phyloP scores from a whole-genome alignment of 768 basidiomycete species.

The Rickenella mellea region DNA sequence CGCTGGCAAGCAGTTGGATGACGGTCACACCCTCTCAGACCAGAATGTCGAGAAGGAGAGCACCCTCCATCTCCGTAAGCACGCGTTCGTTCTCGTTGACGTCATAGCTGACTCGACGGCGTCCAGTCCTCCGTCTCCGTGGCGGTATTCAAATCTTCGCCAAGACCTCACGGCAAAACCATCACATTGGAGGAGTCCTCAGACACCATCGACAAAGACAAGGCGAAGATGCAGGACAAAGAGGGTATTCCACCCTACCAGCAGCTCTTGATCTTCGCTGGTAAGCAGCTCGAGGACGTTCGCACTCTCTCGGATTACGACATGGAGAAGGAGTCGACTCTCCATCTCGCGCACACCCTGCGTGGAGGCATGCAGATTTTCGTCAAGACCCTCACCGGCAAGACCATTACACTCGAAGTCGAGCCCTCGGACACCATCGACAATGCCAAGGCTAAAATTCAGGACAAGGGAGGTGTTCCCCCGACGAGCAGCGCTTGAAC shows the following conservation, averaged over 20 bases:
- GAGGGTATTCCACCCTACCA: conserved; percentile 83
- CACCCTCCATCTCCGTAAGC: conserved; percentile 49
- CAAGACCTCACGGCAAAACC: conserved; percentile 70
- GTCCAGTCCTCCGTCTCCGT: conserved; percentile 62
- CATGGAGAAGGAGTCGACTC: conserved; percentile 83
- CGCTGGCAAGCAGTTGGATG: conserved; percentile 72
- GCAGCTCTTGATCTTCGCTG: conserved; percentile 86
- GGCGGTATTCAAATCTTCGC: conserved; percentile 79
- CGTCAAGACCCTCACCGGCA: conserved; percentile 81
- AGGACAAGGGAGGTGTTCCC: conserved; percentile 77
- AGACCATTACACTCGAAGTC: conserved; percentile 89
- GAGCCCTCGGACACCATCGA: conserved; percentile 78
- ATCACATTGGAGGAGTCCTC: conserved; percentile 69
- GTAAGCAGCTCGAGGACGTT: conserved; percentile 88
- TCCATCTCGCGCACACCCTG: conserved; percentile 65
- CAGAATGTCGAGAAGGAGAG: conserved; percentile 73
- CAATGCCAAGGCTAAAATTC: conserved; percentile 79
- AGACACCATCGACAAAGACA: conserved; percentile 71
- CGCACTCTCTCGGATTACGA: conserved; percentile 87
- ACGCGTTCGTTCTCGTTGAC: neutral
- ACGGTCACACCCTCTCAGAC: conserved; percentile 69
- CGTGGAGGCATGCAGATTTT: conserved; percentile 91
- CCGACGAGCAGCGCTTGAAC: conserved; percentile 87
- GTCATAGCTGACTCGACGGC: conserved; percentile 18
- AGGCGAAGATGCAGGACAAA: conserved; percentile 75